Evolutionary conservation across 441 rosid genomes (phyloP), one percentile per base, ranked within the genome.

Genomic region (Pelargonium myrrhifolium): DNA sequence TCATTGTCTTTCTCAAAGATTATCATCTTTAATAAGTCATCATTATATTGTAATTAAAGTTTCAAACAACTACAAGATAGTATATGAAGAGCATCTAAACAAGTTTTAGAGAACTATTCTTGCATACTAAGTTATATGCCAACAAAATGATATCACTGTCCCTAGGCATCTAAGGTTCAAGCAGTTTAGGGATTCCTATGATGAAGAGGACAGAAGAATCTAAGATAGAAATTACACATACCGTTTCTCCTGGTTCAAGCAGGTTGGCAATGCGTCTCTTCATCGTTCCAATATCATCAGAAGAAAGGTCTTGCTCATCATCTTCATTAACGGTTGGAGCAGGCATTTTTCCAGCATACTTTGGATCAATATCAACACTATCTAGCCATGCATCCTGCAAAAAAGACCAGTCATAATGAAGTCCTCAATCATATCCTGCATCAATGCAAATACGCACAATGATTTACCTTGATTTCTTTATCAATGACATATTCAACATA

Each of bases 351-450:
- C 85, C 88, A 72, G 83, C 76, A 80, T 80, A 75, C 75, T 80
- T 77, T 45, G 86, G 79, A 75, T 84, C 82, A 39, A 62, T 80
- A 51, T 83, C 96, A 77, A 90, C 74, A 70, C 87, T 87, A 74
- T 94, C 99, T 74, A 94, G 89, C 99, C 99, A 94, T n/a, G 98
- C 92, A 82, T 94, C 99, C 99, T 94, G 80, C 71, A 78, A 73
- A 66, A 65, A 64, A 9, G 64, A 18, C 8, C 60, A 55, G 26
- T 3, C 60, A 20, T 20, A 55, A 55, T 17, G 60, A 26, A 55
- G 20, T 55, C 21, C 60, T 55, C 60, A 55, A 55, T 55, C 20
- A 10, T 11, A 9, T 55, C 21, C 12, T 20, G 6, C 9, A 61
- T 6, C 40, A 26, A 61, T 24, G 9, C 21, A 61, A 61, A 61